Evolutionary conservation across 352 stramenopile genomes (phyloP), one percentile per base, ranked within the genome.

Genomic region (Phytophthora colocasiae): DNA sequence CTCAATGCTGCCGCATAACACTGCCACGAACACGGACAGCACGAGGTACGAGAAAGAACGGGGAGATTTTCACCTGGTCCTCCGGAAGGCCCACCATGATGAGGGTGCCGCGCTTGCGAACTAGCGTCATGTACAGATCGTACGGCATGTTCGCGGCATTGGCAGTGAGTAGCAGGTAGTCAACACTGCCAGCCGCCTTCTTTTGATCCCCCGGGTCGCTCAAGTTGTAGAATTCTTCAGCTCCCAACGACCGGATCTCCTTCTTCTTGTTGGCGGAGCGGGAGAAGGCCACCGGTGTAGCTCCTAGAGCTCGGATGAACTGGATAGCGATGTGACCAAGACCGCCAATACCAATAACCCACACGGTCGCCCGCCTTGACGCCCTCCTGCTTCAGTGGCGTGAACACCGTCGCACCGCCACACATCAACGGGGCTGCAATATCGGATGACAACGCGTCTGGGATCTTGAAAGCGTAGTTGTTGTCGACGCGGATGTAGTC

Each of bases 131-230:
- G 57, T 87, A 87, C n/a, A 69, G 29, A n/a, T 75, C 54, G 53
- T 89, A 75, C 14, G 75, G 70, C 70, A 78, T 70, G 52, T 88
- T 58, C 39, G 47, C 70, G 31, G 88, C 79, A 17, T 84, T 54
- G 7, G 90, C 73, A n/a, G 88, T 95, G 53, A 92, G 63, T 8
- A 96, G 32, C 45, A 96, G 71, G n/a, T 91, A 38, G 71, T 96
- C 75, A 17, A 93, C 68, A 9, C 44, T 74, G 26, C 57, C 27
- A 6, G 31, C 49, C 0, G 64, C 69, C 31, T 56, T 50, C 54
- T 59, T 44, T 31, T 55, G 59, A 3, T 81, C 45, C 53, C 52
- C 46, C 2, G 56, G 34, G 34, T 67, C 41, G 19, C 58, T 66
- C 90, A 22, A 22, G 22, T 22, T 22, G 22, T 68, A 68, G 19